These are phyloP conservation scores for Ophiostoma ulmi DNA, from an alignment of 2,329 filamentous ascomycete species.

Conservation along the genomic window DNA sequence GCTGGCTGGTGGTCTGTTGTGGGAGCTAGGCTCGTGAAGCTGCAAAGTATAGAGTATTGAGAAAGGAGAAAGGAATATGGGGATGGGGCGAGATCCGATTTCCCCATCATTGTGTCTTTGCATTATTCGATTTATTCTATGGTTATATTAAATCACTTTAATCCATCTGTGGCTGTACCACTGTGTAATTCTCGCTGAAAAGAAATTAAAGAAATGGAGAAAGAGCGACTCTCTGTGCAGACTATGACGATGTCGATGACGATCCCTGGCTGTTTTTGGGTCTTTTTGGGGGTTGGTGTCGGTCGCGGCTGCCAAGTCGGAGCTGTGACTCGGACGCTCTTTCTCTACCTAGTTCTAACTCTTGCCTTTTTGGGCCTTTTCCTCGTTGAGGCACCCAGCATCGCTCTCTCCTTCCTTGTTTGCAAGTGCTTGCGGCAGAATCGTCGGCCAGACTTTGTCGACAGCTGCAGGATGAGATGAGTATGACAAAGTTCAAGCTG, in stretches of 20 bases:
- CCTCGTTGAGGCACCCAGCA: neutral
- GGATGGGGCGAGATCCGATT: neutral
- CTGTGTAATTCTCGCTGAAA: slow-evolving; percentile 1
- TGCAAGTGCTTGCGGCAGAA: neutral
- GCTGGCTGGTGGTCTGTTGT: neutral
- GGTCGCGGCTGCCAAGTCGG: slow-evolving; percentile 6
- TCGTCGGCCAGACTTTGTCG: neutral
- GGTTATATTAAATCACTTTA: neutral
- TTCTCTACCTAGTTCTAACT: neutral
- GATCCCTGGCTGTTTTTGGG: neutral
- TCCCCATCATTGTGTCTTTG: neutral
- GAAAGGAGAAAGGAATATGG: neutral
- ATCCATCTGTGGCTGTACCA: neutral
- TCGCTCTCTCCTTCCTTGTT: neutral
- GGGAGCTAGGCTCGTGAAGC: neutral
- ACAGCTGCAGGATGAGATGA: neutral
- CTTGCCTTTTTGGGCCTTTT: neutral
- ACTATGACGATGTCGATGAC: neutral
- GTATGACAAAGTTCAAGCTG: neutral
- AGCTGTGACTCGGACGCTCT: slow-evolving; percentile 5
- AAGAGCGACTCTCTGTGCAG: neutral
- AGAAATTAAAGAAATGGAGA: neutral
- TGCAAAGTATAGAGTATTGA: neutral
- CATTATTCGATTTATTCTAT: neutral
- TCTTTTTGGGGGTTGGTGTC: neutral